These are phyloP conservation scores for Binderoboletus segoi DNA, from an alignment of 1,284 basidiomycete genomes.

Conservation along the genomic window DNA sequence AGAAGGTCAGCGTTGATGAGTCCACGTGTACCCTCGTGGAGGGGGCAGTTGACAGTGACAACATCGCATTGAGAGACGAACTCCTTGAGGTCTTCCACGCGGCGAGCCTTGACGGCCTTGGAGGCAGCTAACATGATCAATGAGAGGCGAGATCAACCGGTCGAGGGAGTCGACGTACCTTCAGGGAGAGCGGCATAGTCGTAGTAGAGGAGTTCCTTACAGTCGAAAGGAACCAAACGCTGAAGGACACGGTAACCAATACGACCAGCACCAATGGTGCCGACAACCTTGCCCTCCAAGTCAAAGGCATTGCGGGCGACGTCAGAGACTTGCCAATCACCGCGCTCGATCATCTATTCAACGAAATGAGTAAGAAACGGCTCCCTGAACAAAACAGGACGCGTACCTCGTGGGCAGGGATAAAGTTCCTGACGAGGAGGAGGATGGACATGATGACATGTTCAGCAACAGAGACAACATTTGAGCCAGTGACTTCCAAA, in stretches of 20 bases:
- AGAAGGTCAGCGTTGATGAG: slow-evolving; percentile 85
- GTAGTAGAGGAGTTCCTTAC: slow-evolving; percentile 92
- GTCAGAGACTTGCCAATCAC: slow-evolving; percentile 85
- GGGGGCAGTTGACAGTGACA: slow-evolving; percentile 87
- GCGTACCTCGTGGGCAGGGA: slow-evolving; percentile 58
- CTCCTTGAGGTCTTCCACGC: slow-evolving; percentile 83
- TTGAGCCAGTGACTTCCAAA: slow-evolving; percentile 81
- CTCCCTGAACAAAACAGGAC: not conserved
- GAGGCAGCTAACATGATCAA: slow-evolving; percentile 52
- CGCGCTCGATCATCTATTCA: slow-evolving; percentile 75
- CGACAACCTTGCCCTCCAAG: slow-evolving; percentile 89
- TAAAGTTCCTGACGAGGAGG: slow-evolving; percentile 73
- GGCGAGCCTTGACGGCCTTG: slow-evolving; percentile 71
- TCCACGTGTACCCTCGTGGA: slow-evolving; percentile 86
- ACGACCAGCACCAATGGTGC: slow-evolving; percentile 84
- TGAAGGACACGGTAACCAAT: slow-evolving; percentile 93
- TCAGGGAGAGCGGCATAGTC: slow-evolving; percentile 86
- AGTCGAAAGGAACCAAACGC: slow-evolving; percentile 85
- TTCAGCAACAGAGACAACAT: slow-evolving; percentile 92
- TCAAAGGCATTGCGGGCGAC: slow-evolving; percentile 85
- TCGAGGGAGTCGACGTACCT: slow-evolving; percentile 38
- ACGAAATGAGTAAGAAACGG: not conserved
- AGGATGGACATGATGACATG: slow-evolving; percentile 85
- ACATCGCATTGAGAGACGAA: slow-evolving; percentile 85
- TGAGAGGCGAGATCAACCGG: not conserved